Base-by-base conservation (phyloP, 2,329 filamentous ascomycete genomes). In the Penicillium sp. region DNA sequence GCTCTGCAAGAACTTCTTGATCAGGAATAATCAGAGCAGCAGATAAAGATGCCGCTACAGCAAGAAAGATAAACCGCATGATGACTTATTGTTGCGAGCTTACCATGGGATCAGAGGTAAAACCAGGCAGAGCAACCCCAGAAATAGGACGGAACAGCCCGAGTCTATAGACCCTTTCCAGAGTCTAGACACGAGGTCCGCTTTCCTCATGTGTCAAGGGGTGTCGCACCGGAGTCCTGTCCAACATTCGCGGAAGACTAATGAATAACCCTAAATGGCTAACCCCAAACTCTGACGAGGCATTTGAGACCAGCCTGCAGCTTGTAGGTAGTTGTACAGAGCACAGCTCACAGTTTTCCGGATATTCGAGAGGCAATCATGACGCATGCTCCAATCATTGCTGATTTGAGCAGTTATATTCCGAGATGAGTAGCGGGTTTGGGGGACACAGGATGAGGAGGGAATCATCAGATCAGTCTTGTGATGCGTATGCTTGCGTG, bases 11-110 rank as follows among this genome's bases (percentile, higher is more conserved):
- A 24, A 37, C 41, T 10, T 29, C 46, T 37, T 55, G 55, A n/a
- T 54, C 48, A 7, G 55, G 55, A 15, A 53, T 48, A 3, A 55
- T 51, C 27, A 60, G 27, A n/a, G 49, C 54, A 23, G 40, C 49
- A 24, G 42, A 52, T n/a, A 52, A 17, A n/a, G 23, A 32, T 23
- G 23, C 29, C 15, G 52, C 47, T 7, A 32, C 13, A 39, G 20
- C 3, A 30, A 47, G 15, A 48, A 42, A 21, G 17, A 55, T 34
- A 26, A 36, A 46, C 47, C 44, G 24, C 52, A 55, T 55, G 15
- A 17, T 51, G 40, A 42, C 26, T 29, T 17, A 29, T 29, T 24
- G 17, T 12, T 17, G 17, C 4, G 37, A 26, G 18, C 8, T 12
- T 10, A 29, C 15, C 37, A 29, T 41, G 27, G 13, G 15, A 13